Conservation (phyloP, 768 basidiomycete genomes). For the Trametes maxima region DNA sequence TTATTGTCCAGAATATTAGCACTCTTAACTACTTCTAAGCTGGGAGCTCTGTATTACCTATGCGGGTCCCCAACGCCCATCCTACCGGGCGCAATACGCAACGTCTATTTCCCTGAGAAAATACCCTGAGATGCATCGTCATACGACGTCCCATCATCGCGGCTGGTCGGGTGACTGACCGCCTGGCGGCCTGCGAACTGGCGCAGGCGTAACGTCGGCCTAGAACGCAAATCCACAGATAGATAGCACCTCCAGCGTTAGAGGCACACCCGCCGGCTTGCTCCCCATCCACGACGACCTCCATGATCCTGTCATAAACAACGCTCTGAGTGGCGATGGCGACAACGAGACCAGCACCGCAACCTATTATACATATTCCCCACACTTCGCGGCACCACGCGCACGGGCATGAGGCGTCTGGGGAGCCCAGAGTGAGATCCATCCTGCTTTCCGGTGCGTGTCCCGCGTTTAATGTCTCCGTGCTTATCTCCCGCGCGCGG, state of each 20-base stretch:
- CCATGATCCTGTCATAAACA: slow-evolving; percentile 13
- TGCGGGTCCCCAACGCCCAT: too few relatives aligned
- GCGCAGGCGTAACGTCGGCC: slow-evolving; percentile 4
- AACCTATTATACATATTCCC: not conserved
- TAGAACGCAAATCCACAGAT: slow-evolving; percentile 10
- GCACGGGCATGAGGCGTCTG: slow-evolving; percentile 9
- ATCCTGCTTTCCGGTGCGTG: slow-evolving; percentile 26
- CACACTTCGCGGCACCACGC: slow-evolving; percentile 11
- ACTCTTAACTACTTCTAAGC: not conserved
- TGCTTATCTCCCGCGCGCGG: slow-evolving; percentile 9
- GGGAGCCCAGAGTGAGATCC: slow-evolving; percentile 17
- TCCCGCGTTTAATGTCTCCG: slow-evolving; percentile 9
- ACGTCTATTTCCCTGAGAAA: not conserved
- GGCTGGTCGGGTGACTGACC: slow-evolving; percentile 6
- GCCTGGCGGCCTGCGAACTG: slow-evolving; percentile 1
- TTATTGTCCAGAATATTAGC: not conserved
- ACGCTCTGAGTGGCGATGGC: slow-evolving; percentile 1
- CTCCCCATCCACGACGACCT: slow-evolving; percentile 3
- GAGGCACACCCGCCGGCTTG: not conserved
- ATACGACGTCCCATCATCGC: slow-evolving; percentile 4
- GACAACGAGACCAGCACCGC: slow-evolving; percentile 6
- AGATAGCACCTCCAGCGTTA: not conserved
- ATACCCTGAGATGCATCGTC: not conserved
- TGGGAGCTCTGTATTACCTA: too few relatives aligned
- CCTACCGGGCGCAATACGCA: not conserved